Percentiles rank a stretch among this genome's conserved stretches.
These are phyloP conservation scores for Podospora conica DNA, from an alignment of 495 filamentous ascomycete genomes.

Conservation along the genomic window DNA sequence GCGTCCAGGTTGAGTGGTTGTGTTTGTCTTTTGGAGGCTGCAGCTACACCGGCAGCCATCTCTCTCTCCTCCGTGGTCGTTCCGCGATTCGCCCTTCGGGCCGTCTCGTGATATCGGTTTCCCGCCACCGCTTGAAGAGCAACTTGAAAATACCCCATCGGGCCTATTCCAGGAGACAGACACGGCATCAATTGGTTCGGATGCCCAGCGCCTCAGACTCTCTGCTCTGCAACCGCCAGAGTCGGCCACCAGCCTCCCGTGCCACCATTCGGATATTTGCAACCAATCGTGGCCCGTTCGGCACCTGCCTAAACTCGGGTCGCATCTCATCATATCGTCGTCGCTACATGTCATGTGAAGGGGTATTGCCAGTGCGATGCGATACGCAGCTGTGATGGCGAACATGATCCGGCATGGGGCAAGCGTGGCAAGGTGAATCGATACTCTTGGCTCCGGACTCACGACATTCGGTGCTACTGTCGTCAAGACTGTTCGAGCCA, in stretches of 20 bases:
- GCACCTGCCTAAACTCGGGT: constrained; percentile 10
- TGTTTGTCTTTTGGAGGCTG: not conserved
- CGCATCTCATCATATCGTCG: not conserved
- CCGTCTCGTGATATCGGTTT: not conserved
- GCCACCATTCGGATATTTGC: constrained; percentile 2
- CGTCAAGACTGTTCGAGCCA: not conserved
- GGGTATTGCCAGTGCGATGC: too few relatives aligned
- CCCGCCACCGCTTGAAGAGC: not conserved
- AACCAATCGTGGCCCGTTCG: constrained; percentile 3
- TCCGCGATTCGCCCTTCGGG: not conserved
- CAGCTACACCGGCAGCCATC: too few relatives aligned
- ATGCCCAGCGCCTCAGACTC: too few relatives aligned
- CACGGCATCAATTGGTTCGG: not conserved
- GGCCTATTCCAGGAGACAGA: not conserved
- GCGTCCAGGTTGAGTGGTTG: not conserved
- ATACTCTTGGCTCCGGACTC: not conserved
- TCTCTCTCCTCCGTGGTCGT: too few relatives aligned
- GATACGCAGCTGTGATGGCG: too few relatives aligned
- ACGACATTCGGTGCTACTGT: not conserved
- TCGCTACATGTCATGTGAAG: too few relatives aligned
- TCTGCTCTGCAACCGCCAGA: not conserved
- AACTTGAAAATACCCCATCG: constrained; percentile 4
- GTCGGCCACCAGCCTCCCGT: constrained; percentile 4
- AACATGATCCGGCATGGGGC: not conserved
- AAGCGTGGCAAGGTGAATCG: not conserved